Conservation (phyloP, 345 rosid species). For the Dimocarpus longan region DNA sequence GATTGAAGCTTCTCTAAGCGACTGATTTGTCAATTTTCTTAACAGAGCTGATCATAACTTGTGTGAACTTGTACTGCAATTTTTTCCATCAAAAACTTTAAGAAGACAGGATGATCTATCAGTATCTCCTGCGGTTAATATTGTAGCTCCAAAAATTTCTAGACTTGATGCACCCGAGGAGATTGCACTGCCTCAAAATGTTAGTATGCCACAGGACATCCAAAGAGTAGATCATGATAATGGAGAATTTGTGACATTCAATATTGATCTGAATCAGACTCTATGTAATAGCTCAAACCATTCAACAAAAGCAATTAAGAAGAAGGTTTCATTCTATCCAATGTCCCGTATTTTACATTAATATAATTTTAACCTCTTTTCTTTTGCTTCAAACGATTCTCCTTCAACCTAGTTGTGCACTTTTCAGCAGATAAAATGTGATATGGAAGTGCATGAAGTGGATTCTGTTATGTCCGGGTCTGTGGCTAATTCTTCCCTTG, state of each 20-base stretch:
- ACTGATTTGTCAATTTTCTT: not conserved
- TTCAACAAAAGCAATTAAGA: not conserved
- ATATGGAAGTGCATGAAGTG: not conserved
- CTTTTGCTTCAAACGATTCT: not conserved
- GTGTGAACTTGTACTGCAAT: constrained; percentile 12
- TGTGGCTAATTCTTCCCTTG: not conserved
- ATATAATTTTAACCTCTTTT: not conserved
- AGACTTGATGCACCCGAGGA: not conserved
- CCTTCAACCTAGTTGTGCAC: not conserved
- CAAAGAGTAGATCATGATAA: not conserved
- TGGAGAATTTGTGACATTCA: not conserved
- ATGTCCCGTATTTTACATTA: not conserved
- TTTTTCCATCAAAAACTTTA: not conserved
- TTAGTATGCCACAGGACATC: not conserved
- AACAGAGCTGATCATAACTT: constrained; percentile 16
- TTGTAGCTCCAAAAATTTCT: not conserved
- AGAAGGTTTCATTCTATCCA: constrained; percentile 13
- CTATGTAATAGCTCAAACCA: not conserved
- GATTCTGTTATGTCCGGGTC: not conserved
- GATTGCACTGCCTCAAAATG: not conserved
- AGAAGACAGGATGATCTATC: not conserved
- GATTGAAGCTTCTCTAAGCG: not conserved
- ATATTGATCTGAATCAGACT: not conserved
- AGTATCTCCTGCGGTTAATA: not conserved
- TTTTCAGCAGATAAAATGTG: not conserved